These are phyloP conservation scores for Ustilago tritici DNA, from an alignment of 1,284 basidiomycete species.

Conservation along the genomic window DNA sequence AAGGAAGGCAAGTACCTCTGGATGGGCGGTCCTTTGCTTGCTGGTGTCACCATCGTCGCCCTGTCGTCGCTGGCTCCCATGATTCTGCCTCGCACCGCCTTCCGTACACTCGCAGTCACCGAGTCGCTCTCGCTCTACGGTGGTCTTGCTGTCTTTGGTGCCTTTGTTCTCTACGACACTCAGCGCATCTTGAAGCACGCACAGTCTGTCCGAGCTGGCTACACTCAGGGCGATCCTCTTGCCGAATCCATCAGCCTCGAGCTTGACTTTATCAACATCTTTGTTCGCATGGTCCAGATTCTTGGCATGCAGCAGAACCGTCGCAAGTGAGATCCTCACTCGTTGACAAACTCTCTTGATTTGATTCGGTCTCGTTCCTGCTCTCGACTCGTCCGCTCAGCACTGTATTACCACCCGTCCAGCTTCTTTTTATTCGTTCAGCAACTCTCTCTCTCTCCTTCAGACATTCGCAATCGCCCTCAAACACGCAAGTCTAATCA, in stretches of 20 bases:
- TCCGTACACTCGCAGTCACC: conserved; percentile 80
- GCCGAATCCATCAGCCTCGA: conserved; percentile 81
- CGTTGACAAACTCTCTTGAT: not conserved
- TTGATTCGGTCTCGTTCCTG: not conserved
- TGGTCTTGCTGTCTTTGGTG: conserved; percentile 86
- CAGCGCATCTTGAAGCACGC: conserved; percentile 83
- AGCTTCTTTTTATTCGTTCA: not conserved
- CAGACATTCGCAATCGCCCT: conserved; percentile 28
- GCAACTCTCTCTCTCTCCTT: conserved; percentile 4
- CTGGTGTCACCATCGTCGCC: conserved; percentile 84
- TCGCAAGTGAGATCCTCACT: conserved; percentile 49
- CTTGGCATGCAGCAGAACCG: conserved; percentile 73
- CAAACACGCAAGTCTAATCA: conserved; percentile 8
- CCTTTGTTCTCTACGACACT: conserved; percentile 88
- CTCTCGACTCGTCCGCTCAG: not conserved
- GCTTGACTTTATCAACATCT: conserved; percentile 82
- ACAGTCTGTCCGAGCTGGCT: conserved; percentile 78
- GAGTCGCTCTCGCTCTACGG: conserved; percentile 83
- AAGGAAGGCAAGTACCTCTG: conserved; percentile 86
- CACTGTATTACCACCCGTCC: conserved; percentile 32
- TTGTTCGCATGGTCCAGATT: conserved; percentile 83
- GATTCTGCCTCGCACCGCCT: conserved; percentile 80
- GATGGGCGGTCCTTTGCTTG: conserved; percentile 78
- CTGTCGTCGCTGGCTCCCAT: conserved; percentile 86
- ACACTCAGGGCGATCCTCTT: conserved; percentile 79